phyloP scores from a whole-genome alignment of 345 rosid species.

The Murraya koenigii region DNA sequence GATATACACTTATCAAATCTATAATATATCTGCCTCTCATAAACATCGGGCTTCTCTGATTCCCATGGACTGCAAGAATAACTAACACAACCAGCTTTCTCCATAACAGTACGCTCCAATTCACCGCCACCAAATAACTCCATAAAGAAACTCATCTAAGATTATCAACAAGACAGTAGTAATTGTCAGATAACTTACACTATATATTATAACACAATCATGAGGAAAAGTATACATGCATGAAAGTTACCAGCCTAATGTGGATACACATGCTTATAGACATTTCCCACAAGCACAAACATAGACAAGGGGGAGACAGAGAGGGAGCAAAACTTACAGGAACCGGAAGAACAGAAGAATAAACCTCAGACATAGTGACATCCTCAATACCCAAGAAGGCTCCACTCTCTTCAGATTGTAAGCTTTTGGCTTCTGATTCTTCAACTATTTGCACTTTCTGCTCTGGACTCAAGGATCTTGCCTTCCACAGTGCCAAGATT shows the following conservation, averaged over 20 bases:
- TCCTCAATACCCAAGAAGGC: conserved; percentile 84
- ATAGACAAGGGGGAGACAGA: background rate
- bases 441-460: conserved; percentile 89
- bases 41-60: conserved; percentile 69
- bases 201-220: background rate
- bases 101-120: conserved; percentile 77
- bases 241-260: background rate
- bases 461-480: conserved; percentile 85
- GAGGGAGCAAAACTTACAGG: conserved; percentile 54
- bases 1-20: conserved; percentile 73
- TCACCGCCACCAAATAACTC: conserved; percentile 81
- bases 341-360: conserved; percentile 53
- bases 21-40: conserved; percentile 79
- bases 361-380: conserved; percentile 74
- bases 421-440: conserved; percentile 73
- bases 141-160: conserved; percentile 66
- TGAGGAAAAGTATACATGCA: background rate
- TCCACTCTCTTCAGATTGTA: conserved; percentile 77
- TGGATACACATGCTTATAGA: background rate
- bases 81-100: conserved; percentile 78
- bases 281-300: background rate
- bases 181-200: conserved; percentile 5
- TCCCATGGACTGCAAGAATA: conserved; percentile 93
- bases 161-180: conserved; percentile 20
- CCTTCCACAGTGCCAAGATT: conserved; percentile 96